Conservation (phyloP, 2,329 filamentous ascomycete genomes). For the Penicillium glabrum region DNA sequence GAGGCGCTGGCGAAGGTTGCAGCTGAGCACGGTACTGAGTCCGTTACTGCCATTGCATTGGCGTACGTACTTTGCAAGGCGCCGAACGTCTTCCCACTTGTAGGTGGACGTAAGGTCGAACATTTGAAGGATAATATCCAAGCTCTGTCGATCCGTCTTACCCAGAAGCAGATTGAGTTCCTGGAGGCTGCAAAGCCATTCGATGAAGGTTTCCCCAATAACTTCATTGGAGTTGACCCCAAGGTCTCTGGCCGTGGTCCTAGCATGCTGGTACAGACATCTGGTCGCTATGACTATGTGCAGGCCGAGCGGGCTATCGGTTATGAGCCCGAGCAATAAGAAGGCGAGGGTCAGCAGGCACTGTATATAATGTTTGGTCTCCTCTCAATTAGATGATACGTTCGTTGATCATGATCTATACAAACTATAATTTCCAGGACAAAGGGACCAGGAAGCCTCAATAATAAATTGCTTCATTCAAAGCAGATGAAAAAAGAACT, state of each 20-base stretch:
- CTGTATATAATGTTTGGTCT: no score
- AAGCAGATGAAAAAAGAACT: no score
- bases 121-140: slow-evolving; percentile 71
- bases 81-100: slow-evolving; percentile 70
- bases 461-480: no score
- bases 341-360: no score
- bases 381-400: no score
- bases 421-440: no score
- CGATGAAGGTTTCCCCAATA: background rate
- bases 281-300: no score
- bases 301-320: no score
- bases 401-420: no score
- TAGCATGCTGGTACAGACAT: no score
- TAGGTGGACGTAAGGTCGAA: slow-evolving; percentile 68
- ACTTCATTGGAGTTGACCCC: background rate
- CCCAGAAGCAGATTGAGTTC: background rate
- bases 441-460: no score
- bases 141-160: slow-evolving; percentile 51
- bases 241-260: background rate
- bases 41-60: slow-evolving; percentile 64
- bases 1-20: background rate
- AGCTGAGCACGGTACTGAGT: slow-evolving; percentile 4
- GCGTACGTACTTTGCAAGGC: slow-evolving; percentile 74
- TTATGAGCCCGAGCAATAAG: no score
- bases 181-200: background rate